Percentiles rank a stretch among this genome's conserved stretches.
phyloP scores from a whole-genome alignment of 31 red algal genomes.

The Asparagopsis taxiformis region DNA sequence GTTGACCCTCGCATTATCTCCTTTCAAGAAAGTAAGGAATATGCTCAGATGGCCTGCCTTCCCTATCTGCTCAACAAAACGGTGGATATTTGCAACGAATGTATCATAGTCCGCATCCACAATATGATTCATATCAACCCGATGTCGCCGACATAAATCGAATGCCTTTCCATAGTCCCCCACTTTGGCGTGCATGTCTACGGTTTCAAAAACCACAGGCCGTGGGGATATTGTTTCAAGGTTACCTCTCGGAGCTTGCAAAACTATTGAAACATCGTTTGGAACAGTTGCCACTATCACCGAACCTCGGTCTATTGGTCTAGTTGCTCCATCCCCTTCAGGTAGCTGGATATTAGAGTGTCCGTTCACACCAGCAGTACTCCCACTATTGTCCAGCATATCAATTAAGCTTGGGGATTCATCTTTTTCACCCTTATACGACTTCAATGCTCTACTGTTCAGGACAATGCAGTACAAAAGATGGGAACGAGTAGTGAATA shows the following conservation, averaged over 20 bases:
- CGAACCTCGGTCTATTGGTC: constrained; percentile 82
- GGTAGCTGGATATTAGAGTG: not conserved
- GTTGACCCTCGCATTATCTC: constrained; percentile 15
- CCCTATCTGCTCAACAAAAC: constrained; percentile 40
- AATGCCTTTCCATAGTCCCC: constrained; percentile 46
- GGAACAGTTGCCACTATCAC: constrained; percentile 46
- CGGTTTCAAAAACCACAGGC: constrained; percentile 44
- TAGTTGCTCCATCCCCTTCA: constrained; percentile 39
- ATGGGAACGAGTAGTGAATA: constrained; percentile 69
- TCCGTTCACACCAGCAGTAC: not conserved
- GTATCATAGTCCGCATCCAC: constrained; percentile 53
- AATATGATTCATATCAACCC: constrained; percentile 71
- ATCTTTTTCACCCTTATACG: constrained; percentile 5
- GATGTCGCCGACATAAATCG: constrained; percentile 38
- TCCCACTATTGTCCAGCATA: constrained; percentile 5
- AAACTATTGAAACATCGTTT: constrained; percentile 42
- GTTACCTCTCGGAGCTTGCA: constrained; percentile 93
- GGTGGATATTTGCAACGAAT: constrained; percentile 23
- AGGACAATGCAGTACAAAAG: constrained; percentile 55
- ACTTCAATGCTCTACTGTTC: constrained; percentile 1
- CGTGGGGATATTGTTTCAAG: constrained; percentile 85
- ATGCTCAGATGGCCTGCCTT: constrained; percentile 39
- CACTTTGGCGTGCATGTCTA: constrained; percentile 33
- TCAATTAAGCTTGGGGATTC: constrained; percentile 36
- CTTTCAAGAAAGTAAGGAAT: constrained; percentile 50